Evolutionary conservation across 2,329 filamentous ascomycete species (phyloP).

Genomic region (Curvularia verruculosa): DNA sequence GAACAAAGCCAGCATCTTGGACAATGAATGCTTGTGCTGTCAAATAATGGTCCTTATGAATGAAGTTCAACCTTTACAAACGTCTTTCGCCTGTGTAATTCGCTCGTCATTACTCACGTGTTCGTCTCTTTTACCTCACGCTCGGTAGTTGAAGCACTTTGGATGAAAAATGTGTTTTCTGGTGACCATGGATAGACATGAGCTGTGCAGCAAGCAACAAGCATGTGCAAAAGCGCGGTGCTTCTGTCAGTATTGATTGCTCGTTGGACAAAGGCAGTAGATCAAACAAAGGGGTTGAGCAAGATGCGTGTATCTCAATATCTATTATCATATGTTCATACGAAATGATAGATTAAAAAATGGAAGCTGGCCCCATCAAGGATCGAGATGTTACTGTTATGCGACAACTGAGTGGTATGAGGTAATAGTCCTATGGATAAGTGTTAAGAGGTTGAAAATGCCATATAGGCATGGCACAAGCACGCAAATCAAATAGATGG

Average conservation of each 20-base stretch:
- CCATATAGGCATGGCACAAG: neutral
- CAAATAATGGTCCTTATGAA: neutral
- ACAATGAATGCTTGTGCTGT: neutral
- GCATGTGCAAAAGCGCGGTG: neutral
- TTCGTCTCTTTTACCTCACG: neutral
- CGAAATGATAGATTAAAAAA: neutral
- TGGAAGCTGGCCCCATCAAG: neutral
- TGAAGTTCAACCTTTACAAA: neutral
- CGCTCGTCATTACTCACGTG: neutral
- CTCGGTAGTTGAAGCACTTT: neutral
- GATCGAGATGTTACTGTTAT: neutral
- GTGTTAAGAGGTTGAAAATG: neutral
- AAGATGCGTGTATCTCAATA: neutral
- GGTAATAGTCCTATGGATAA: neutral
- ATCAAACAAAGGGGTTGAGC: neutral
- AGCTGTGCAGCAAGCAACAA: neutral
- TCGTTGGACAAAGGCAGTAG: neutral
- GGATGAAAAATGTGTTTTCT: too few relatives aligned
- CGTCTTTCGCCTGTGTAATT: neutral
- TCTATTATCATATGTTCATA: neutral
- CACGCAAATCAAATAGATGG: too few relatives aligned
- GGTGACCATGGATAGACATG: neutral
- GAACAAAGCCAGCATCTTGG: neutral
- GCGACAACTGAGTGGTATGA: neutral
- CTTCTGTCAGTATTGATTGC: neutral